Evolutionary conservation across 805 yeast species (phyloP), one percentile per base, ranked within the genome.

Genomic region (Brettanomyces sp.): DNA sequence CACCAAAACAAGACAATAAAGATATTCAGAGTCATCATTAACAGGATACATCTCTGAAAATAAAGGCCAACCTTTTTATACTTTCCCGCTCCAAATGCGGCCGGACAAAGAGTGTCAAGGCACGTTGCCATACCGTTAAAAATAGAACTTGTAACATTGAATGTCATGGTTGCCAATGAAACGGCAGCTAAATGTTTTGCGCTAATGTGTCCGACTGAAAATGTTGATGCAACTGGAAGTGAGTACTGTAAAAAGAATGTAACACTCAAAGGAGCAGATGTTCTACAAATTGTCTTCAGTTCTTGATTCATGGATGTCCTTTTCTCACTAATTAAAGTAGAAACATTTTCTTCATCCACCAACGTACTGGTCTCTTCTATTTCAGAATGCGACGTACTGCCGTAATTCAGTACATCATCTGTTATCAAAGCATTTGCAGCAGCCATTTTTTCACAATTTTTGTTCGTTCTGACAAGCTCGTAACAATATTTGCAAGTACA

Each of bases 41-140:
- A 64, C 2, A 73, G 71, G 13, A 76, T 64, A 60, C 86, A 79
- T 52, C 78, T 69, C 56, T 78, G 83, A 53, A 78, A 68, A 52
- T 79, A 77, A 24, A 48, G 25, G 3, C 53, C 47, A 7, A 50
- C 53, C 8, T 45, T 34, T 21, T 41, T 43, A 34, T 44, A 47
- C 23, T 50, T 44, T 45, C 44, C 28, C 30, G 82, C 70, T 18
- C 89, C 88, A 56, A 66, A 80, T 0, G 86, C 79, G 60, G 82
- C 87, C 2, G 86, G 78, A 59, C 87, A 81, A 21, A 82, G 63
- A 0, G 88, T 82, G 54, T 81, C 87, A 45, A 82, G 67, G 54
- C 84, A 77, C 0, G 88, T 80, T 24, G 84, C 72, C 5, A 80
- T 73, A 12, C 88, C 89, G 56, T 80, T 85, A 50, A 82, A 76